These are phyloP conservation scores for Boletus sp. DNA, from an alignment of 768 basidiomycete species.

Conservation along the genomic window DNA sequence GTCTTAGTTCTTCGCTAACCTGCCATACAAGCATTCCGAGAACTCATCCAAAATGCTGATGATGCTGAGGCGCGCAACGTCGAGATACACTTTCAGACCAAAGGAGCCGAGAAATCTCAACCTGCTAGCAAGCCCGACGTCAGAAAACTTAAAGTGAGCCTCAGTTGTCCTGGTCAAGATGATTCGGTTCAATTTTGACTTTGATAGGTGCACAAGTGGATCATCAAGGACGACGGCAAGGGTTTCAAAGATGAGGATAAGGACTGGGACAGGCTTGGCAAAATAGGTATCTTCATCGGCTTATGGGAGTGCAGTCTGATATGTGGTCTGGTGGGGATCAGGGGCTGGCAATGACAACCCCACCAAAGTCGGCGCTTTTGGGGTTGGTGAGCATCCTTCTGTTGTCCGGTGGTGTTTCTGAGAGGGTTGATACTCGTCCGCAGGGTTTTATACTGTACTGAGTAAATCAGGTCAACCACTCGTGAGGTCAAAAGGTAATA, in stretches of 20 bases:
- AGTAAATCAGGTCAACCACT: slow-evolving; percentile 12
- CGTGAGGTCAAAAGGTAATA: slow-evolving; percentile 5
- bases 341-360: too few species aligned
- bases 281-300: too few species aligned
- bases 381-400: neutral
- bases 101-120: too few species aligned
- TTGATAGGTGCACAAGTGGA: too few species aligned
- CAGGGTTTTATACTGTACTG: slow-evolving; percentile 17
- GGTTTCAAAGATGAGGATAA: neutral
- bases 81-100: slow-evolving; percentile 37
- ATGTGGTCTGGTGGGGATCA: neutral
- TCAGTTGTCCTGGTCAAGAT: too few species aligned
- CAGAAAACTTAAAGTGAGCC: neutral
- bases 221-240: too few species aligned
- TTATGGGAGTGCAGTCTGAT: neutral
- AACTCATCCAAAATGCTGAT: too few species aligned
- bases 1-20: neutral
- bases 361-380: too few species aligned
- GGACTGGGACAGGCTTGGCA: slow-evolving; percentile 13
- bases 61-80: slow-evolving; percentile 39
- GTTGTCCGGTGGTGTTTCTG: neutral
- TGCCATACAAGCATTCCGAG: slow-evolving; percentile 40
- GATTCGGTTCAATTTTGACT: too few species aligned
- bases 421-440: neutral
- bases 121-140: neutral